Percentiles rank a stretch among this genome's conserved stretches.
These are phyloP conservation scores for Candolleomyces efflorescens DNA, from an alignment of 768 basidiomycete species.

Conservation along the genomic window DNA sequence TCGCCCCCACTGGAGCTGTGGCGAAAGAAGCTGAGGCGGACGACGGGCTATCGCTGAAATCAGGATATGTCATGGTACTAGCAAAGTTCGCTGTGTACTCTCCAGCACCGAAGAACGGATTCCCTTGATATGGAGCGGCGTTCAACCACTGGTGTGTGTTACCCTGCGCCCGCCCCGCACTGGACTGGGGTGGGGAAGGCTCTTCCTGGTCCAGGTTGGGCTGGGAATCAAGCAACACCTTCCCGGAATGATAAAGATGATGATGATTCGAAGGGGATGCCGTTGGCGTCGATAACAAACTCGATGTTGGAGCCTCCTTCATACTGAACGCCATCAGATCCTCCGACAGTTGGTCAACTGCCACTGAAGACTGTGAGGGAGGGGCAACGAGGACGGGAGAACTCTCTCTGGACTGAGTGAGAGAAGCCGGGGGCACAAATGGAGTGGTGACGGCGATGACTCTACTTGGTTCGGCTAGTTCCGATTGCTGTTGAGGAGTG, in stretches of 20 bases:
- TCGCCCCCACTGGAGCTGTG: too few relatives aligned
- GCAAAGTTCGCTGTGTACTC: too few relatives aligned
- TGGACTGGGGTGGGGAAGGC: too few relatives aligned
- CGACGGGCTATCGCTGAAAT: too few relatives aligned
- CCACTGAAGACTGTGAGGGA: background rate
- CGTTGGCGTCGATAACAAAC: background rate
- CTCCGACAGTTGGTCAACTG: background rate
- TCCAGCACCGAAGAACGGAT: too few relatives aligned
- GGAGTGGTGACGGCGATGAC: background rate
- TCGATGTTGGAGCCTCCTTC: background rate
- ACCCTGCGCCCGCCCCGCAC: too few relatives aligned
- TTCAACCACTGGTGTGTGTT: too few relatives aligned
- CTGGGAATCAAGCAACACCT: too few relatives aligned
- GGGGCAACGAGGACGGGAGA: background rate
- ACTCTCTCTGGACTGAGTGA: background rate
- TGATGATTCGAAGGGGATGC: background rate
- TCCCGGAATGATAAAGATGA: background rate
- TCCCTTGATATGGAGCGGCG: too few relatives aligned
- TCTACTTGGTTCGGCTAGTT: background rate
- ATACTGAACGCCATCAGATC: conserved; percentile 1
- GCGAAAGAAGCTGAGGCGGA: too few relatives aligned
- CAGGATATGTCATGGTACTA: too few relatives aligned
- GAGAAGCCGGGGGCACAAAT: background rate
- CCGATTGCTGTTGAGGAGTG: background rate
- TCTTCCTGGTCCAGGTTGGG: too few relatives aligned